Conservation (phyloP, 2,329 filamentous ascomycete species). For the Diaporthe longicolla region DNA sequence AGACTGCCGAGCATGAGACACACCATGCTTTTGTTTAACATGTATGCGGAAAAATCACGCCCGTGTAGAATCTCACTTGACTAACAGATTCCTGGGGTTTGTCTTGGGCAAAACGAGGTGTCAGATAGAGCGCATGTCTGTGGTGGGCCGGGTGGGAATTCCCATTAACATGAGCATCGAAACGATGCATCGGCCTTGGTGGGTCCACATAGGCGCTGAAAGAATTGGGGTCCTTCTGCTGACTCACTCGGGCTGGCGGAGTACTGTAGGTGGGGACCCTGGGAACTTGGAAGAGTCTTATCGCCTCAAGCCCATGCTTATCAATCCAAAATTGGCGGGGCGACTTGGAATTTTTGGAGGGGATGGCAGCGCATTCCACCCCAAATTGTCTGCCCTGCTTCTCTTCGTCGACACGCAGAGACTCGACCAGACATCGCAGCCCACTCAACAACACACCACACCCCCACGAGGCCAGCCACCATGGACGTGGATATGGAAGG, state of each 20-base stretch:
- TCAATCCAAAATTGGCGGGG: constrained; percentile 41
- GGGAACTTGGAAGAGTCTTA: constrained; percentile 35
- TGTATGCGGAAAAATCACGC: too few relatives aligned
- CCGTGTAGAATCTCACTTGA: background rate
- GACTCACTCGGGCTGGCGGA: background rate
- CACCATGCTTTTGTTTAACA: background rate
- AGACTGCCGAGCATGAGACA: background rate
- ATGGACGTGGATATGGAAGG: constrained; percentile 63
- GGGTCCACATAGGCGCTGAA: background rate
- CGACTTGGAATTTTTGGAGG: constrained; percentile 42
- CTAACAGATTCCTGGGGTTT: background rate
- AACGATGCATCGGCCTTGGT: background rate
- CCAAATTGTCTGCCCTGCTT: background rate
- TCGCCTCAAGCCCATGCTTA: constrained; percentile 40
- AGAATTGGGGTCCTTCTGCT: background rate
- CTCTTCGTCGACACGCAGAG: background rate
- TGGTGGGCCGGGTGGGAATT: background rate
- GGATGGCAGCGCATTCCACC: constrained; percentile 9
- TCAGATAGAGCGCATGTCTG: background rate
- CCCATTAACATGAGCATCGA: background rate
- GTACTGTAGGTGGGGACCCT: background rate
- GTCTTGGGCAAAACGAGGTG: background rate
- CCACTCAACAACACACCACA: background rate
- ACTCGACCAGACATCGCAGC: background rate
- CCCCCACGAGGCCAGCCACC: constrained; percentile 44